These are phyloP conservation scores for Eremothecium cymbalariae DNA, from an alignment of 1,139 yeast genomes.

Conservation along the genomic window DNA sequence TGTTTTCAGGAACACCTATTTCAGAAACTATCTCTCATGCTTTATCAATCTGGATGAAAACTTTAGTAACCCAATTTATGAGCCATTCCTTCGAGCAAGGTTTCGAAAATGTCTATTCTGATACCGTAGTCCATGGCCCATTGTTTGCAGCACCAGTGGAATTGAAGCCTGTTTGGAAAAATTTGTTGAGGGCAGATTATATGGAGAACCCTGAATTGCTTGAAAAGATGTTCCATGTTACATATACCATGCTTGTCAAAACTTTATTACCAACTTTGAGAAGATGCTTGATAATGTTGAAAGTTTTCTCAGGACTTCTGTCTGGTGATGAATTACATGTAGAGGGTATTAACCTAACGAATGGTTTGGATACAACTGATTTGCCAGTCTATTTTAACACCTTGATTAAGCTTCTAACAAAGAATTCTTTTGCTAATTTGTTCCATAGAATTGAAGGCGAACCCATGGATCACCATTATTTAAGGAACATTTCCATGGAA, in stretches of 20 bases:
- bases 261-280: constrained; percentile 25
- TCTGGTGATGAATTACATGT: constrained; percentile 16
- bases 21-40: constrained; percentile 18
- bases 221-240: constrained; percentile 11
- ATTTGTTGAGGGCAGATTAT: neutral
- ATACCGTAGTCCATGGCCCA: constrained; percentile 9
- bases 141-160: constrained; percentile 6
- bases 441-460: constrained; percentile 1
- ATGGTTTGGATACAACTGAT: constrained; percentile 7
- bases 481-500: constrained; percentile 32
- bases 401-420: constrained; percentile 12
- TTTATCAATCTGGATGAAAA: constrained; percentile 15
- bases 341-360: constrained; percentile 17
- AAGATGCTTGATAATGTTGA: constrained; percentile 24
- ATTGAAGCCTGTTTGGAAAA: neutral
- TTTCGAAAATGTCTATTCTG: constrained; percentile 9
- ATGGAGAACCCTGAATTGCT: neutral
- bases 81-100: constrained; percentile 11
- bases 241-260: constrained; percentile 18
- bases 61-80: constrained; percentile 15
- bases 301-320: constrained; percentile 20
- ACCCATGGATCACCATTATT: constrained; percentile 13
- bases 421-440: constrained; percentile 2
- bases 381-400: constrained; percentile 11
- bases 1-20: constrained; percentile 19